These are phyloP conservation scores for Andrographis paniculata DNA, from an alignment of 305 asterid genomes.

Conservation along the genomic window DNA sequence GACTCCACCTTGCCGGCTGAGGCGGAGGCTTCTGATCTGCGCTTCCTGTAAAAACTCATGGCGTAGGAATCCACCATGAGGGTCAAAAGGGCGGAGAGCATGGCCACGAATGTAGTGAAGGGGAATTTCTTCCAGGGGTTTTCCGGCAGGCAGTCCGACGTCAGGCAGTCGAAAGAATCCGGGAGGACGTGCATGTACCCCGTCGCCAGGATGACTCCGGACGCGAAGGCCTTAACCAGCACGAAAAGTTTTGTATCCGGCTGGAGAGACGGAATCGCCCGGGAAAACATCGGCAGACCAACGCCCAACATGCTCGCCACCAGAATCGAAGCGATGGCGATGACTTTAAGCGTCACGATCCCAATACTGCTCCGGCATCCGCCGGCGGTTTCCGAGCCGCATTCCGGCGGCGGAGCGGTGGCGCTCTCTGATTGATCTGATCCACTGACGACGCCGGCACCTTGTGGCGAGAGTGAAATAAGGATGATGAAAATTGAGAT, in stretches of 20 bases:
- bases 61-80: slow-evolving; percentile 30
- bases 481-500: background rate
- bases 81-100: slow-evolving; percentile 31
- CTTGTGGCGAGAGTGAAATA: background rate
- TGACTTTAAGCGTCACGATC: slow-evolving; percentile 27
- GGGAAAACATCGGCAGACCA: slow-evolving; percentile 24
- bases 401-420: slow-evolving; percentile 3
- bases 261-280: slow-evolving; percentile 19
- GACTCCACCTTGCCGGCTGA: slow-evolving; percentile 3
- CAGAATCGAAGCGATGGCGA: slow-evolving; percentile 29
- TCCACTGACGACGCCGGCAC: background rate
- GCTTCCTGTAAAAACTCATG: slow-evolving; percentile 26
- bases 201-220: slow-evolving; percentile 33
- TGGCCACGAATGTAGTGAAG: slow-evolving; percentile 34
- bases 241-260: slow-evolving; percentile 26
- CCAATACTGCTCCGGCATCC: slow-evolving; percentile 16
- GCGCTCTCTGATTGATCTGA: background rate
- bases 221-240: slow-evolving; percentile 37
- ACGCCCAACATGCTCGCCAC: slow-evolving; percentile 32
- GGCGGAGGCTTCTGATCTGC: background rate
- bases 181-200: slow-evolving; percentile 39
- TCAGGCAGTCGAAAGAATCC: slow-evolving; percentile 26
- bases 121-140: slow-evolving; percentile 34
- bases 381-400: slow-evolving; percentile 3
- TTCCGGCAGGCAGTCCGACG: slow-evolving; percentile 27